These are phyloP conservation scores for Cenchrus purpureus DNA, from an alignment of 176 grass and related monocot species.

Conservation along the genomic window DNA sequence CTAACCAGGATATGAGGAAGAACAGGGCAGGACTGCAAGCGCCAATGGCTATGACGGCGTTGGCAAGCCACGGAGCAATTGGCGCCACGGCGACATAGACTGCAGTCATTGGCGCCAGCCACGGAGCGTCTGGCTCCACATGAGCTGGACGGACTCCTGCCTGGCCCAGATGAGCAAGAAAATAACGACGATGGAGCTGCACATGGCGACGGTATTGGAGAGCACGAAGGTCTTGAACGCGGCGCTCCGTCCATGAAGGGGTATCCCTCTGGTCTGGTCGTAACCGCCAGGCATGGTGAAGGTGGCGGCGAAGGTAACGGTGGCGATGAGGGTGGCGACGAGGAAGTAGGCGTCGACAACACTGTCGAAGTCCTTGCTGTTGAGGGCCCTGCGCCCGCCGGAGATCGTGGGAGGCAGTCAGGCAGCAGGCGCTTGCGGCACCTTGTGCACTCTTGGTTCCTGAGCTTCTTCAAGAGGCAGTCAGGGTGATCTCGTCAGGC, in stretches of 20 bases:
- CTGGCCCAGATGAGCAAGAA: conserved; percentile 20
- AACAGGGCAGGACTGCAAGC: neutral
- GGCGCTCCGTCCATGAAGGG: neutral
- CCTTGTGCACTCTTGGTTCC: conserved; percentile 1
- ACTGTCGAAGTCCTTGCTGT: neutral
- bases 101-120: neutral
- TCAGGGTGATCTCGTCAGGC: no score
- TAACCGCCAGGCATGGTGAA: conserved; percentile 8
- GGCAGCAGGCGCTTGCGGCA: neutral
- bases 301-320: conserved; percentile 38
- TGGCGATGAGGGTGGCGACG: conserved; percentile 38
- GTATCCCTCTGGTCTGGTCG: neutral
- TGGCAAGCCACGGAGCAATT: neutral
- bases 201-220: conserved; percentile 49
- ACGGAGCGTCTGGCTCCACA: conserved; percentile 7
- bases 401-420: neutral
- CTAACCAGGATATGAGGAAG: neutral
- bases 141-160: neutral
- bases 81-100: neutral
- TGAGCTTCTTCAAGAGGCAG: conserved; percentile 20
- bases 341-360: conserved; percentile 26
- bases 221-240: conserved; percentile 44
- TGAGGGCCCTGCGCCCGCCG: neutral
- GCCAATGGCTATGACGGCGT: neutral
- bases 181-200: conserved; percentile 33